Conservation (phyloP, 257 asterid genomes). For the Leonotis leonurus region DNA sequence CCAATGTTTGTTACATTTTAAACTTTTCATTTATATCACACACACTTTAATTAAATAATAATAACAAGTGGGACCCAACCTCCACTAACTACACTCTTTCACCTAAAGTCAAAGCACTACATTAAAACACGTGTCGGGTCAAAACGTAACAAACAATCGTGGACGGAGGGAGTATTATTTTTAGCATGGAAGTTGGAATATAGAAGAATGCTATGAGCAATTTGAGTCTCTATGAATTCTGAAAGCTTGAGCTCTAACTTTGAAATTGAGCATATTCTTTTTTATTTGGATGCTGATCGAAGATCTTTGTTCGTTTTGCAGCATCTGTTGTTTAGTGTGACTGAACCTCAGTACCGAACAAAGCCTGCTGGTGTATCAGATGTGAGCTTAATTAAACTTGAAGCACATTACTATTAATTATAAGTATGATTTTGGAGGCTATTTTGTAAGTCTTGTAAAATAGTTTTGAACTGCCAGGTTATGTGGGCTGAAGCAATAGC, state of each 20-base stretch:
- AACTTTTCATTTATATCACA: no score
- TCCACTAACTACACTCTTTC: no score
- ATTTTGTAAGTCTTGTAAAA: constrained; percentile 26
- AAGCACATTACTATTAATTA: neutral
- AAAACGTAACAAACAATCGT: no score
- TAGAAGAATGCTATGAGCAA: neutral
- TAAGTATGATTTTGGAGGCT: constrained; percentile 1
- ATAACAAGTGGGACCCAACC: no score
- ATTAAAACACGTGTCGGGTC: no score
- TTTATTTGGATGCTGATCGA: constrained; percentile 15
- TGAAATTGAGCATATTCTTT: neutral
- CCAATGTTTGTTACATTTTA: no score
- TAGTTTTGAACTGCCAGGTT: constrained; percentile 59
- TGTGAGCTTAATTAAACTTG: constrained; percentile 50
- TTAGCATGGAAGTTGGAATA: neutral
- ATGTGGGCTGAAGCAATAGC: constrained; percentile 99
- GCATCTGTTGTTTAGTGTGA: constrained; percentile 88
- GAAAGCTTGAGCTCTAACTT: neutral
- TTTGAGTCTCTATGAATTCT: no score
- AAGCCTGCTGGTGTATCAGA: constrained; percentile 96
- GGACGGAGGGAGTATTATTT: neutral
- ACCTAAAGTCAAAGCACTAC: no score
- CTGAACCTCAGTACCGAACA: constrained; percentile 67
- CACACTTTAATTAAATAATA: no score
- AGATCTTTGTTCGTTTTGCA: constrained; percentile 43